Base-by-base conservation (phyloP, 139 green algal genomes). In the Eudorina sp. region DNA sequence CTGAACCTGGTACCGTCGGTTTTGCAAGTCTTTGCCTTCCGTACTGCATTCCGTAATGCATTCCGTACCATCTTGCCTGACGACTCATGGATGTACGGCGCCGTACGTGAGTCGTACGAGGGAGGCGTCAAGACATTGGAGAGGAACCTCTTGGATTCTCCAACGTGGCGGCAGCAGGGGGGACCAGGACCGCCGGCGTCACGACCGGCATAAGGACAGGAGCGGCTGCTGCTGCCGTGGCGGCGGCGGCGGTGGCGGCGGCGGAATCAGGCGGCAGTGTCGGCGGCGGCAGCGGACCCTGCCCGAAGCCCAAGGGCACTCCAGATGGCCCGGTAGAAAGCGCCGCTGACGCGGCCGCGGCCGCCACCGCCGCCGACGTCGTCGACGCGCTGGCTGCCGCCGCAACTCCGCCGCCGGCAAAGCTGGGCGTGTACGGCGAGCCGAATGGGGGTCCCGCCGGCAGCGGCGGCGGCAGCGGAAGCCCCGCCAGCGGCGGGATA, bases 181-280 rank as follows among this genome's bases (percentile, higher is more conserved):
- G 75, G 14, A 83, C 48, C 48, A 69, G 21, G 13, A 51, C 75
- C 34, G 75, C 75, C 4, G 75, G 75, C n/a, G n/a, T 69, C 75
- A 69, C 74, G 8, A 45, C 45, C 16, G 70, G 70, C 23, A 48
- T 5, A 29, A 18, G 34, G 31, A 38, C 41, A 38, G n/a, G n/a
- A n/a, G 23, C 72, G 19, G 18, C 45, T 23, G 48, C 48, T 25
- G 25, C 23, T 27, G 27, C n/a, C 41, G 1, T 53, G 21, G 41
- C 29, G 51, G 73, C 73, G 11, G 43, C 16, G 43, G 4, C 48
- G 46, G 73, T 34, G n/a, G 73, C 29, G 25, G 29, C 73, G 27
- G 73, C 34, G n/a, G n/a, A n/a, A n/a, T n/a, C n/a, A n/a, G n/a
- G n/a, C n/a, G n/a, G n/a, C n/a, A n/a, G n/a, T n/a, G n/a, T n/a